phyloP scores from a whole-genome alignment of 1,139 yeast genomes.

The Taphrina deformans region DNA sequence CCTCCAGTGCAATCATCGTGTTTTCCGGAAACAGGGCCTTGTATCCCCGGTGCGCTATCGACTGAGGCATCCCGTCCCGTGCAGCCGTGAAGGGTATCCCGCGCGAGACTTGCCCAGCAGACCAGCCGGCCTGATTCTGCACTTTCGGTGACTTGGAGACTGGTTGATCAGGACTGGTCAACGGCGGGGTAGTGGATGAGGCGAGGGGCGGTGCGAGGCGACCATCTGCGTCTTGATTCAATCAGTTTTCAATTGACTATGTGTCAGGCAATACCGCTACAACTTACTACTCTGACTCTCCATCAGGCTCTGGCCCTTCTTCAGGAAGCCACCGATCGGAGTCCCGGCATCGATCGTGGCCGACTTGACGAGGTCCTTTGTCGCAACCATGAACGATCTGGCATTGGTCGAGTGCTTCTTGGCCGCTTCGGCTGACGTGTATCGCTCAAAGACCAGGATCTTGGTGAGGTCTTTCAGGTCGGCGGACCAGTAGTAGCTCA shows the following conservation, averaged over 20 bases:
- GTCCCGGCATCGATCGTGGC: conserved; percentile 16
- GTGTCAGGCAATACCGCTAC: conserved; percentile 4
- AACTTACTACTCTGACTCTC: conserved; percentile 27
- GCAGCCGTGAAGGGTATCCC: conserved; percentile 8
- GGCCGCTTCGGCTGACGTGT: conserved; percentile 9
- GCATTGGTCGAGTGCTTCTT: conserved; percentile 1
- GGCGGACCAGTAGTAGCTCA: conserved; percentile 26
- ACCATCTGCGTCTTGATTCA: background rate
- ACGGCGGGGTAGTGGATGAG: background rate
- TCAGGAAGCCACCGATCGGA: conserved; percentile 23
- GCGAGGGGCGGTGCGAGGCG: conserved; percentile 4
- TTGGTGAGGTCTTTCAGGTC: conserved; percentile 19
- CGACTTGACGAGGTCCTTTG: conserved; percentile 4
- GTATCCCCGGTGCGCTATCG: conserved; percentile 44
- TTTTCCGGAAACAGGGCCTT: conserved; percentile 74
- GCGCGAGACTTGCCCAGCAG: background rate
- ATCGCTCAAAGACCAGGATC: conserved; percentile 28
- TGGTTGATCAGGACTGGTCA: background rate
- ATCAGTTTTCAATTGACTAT: conserved; percentile 10
- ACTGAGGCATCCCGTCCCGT: conserved; percentile 13
- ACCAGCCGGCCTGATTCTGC: background rate
- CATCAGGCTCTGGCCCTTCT: conserved; percentile 4
- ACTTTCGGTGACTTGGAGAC: background rate
- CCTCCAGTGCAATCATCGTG: conserved; percentile 68
- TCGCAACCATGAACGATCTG: conserved; percentile 1